Base-by-base conservation (phyloP, 2,329 filamentous ascomycete species). In the Fonsecaea erecta region DNA sequence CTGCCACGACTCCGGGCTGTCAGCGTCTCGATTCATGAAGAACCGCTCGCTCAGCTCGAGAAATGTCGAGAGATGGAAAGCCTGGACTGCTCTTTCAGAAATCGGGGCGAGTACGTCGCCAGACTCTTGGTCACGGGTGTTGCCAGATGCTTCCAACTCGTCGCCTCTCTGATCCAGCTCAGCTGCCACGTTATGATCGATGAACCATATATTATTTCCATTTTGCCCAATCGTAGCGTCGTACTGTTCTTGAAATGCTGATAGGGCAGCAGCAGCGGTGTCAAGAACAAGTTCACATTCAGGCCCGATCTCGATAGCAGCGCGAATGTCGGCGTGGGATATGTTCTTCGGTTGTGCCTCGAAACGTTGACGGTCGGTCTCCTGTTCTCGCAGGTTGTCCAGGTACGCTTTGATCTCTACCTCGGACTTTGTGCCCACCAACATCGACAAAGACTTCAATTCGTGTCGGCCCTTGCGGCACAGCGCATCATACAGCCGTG, bases 401-500 rank as follows among this genome's bases (percentile, higher is more conserved):
- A 96, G 75, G 74, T 93, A 93, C 57, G 90, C 85, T 30, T 84
- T 83, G 35, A 95, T 86, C 77, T 97, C 92, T 8, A 89, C 74
- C 68, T 87, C 84, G 64, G 87, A 89, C 77, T 98, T 98, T 35
- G 86, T 89, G 0, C 81, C 81, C 16, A 97, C 80, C 0, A 84
- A 81, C 8, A 77, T 72, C 1, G 91, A 83, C 62, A 97, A 89
- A 1, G 83, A 85, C 1, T 77, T 77, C 0, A 90, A 71, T 66
- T 92, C 81, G 70, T 87, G 84, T 58, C 80, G 84, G 0, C 92
- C 92, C 1, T 90, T 81, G 0, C 85, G 85, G 1, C 83, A 81
- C 2, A 96, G 75, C 0, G 86, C 84, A 14, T 84, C 80, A 74
- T 92, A 96, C 64, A 97, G 85, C 0, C 80, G 71, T 1, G 84